Base-by-base conservation (phyloP, 495 filamentous ascomycete genomes). In the Penicillium cinerascens region DNA sequence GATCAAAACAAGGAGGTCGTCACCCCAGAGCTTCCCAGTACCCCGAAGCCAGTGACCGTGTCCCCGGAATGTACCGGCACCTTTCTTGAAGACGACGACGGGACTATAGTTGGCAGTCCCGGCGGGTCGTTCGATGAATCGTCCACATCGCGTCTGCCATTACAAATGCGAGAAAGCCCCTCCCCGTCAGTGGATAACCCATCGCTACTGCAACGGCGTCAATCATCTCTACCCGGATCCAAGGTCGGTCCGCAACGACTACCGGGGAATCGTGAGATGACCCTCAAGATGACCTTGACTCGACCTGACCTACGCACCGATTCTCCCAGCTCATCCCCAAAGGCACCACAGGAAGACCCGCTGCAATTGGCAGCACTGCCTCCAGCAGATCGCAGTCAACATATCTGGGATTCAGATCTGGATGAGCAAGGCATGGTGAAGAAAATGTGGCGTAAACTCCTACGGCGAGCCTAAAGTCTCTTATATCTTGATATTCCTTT, bases 231-330 rank as follows among this genome's bases (percentile, higher is more conserved):
- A 3, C 61, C 58, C 1, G 21, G 55, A 41, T 29, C 56, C 20
- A 58, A 67, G 51, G 18, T 51, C 6, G 41, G 40, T 22, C 50
- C 63, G 51, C 58, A 57, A 33, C 61, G 58, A 29, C 33, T 59
- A 17, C 49, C 61, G 15, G 61, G 58, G 9, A 67, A 60, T 36
- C 83, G 92, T 16, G 92, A 96, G 68, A 96, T 96, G 92, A 96
- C 92, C 13, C 70, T 97, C 39, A 87, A 89, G 29, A 95, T 97
- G 89, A 96, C 92, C 6, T 79, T 96, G 44, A 97, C 92, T 18
- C 79, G 90, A 43, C 91, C 91, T 0, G 92, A 96, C 62, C 78
- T 96, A 46, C 82, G 89, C 38, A 68, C 70, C 18, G 82, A 88
- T 86, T 63, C 81, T 79, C 22, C 76, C 79, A 58, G 72, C 81